These are phyloP conservation scores for Cyclospora cayetanensis DNA, from an alignment of 169 alveolate genomes.

Conservation along the genomic window DNA sequence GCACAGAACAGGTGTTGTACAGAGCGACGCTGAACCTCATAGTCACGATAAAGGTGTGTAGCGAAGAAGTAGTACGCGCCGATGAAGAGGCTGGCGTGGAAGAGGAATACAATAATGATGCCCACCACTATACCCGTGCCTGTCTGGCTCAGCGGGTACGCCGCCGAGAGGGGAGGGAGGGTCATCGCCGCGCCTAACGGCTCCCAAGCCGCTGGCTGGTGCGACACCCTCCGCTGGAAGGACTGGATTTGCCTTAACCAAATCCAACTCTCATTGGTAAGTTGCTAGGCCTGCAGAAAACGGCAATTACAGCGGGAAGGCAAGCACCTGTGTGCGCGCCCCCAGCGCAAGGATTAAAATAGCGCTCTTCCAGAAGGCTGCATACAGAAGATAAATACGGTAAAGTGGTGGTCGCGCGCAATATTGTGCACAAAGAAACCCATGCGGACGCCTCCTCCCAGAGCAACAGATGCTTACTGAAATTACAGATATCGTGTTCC, in stretches of 20 bases:
- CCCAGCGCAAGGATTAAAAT: neutral
- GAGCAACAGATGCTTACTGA: neutral
- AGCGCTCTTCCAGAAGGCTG: neutral
- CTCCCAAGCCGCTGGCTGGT: neutral
- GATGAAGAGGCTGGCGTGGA: slow-evolving; percentile 53
- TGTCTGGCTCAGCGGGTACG: slow-evolving; percentile 46
- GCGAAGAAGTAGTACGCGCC: slow-evolving; percentile 68
- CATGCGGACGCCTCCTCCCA: neutral
- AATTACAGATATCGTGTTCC: neutral
- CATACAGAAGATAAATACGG: neutral
- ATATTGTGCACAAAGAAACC: neutral
- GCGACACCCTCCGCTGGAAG: neutral
- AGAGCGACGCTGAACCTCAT: slow-evolving; percentile 54
- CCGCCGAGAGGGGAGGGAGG: slow-evolving; percentile 61
- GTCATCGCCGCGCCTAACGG: slow-evolving; percentile 33
- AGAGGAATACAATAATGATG: slow-evolving; percentile 48
- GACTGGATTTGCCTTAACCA: neutral
- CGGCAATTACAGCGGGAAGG: neutral
- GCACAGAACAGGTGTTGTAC: slow-evolving; percentile 60
- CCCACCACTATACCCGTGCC: slow-evolving; percentile 38
- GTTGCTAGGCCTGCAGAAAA: neutral
- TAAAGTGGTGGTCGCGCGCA: neutral
- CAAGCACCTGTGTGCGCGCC: neutral
- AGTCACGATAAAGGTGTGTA: slow-evolving; percentile 66
- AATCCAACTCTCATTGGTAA: neutral